Base-by-base conservation (phyloP, 208 protist species). In the Wallacemonas collosoma region DNA sequence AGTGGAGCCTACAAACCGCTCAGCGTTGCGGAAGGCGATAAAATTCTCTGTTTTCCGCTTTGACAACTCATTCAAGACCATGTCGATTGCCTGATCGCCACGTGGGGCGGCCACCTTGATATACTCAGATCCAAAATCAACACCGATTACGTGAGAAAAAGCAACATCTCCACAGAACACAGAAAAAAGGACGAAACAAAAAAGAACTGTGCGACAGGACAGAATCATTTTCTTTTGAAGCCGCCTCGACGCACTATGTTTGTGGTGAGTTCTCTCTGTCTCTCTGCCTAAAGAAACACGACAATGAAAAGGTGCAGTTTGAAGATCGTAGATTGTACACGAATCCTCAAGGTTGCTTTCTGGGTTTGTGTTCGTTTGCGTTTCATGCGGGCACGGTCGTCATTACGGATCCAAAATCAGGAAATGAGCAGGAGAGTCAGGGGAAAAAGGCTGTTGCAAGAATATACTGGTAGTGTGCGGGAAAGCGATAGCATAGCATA, bases 21-120 rank as follows among this genome's bases (percentile, higher is more conserved):
- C 97, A 39, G 79, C 83, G 68, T 89, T 86, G 44, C 87, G 82
- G 81, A 98, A 98, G 2, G 90, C 96, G 71, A 99, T 83, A 45
- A 85, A 93, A 48, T 90, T 95, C 15, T 93, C 77, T 17, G 93
- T 98, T 73, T 99, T 99, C 14, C 97, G 85, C 53, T 89, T 80
- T 14, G 93, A 95, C 60, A 98, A 84, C 68, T 98, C 97, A 80
- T 99, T 98, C 5, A 98, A 79, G 1, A 99, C 92, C 68, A 98
- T 96, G 78, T 98, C 93, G 36, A 98, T 84, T 6, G 61, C 76
- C 48, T 82, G 80, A 40, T 89, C 88, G 54, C 77, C 81, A 36
- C 88, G 80, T 9, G 90, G 92, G 14, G 78, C 89, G 1, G 92
- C 82, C 40, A 95, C 67, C 70, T 95, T 90, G 26, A 97, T 82